Percentiles rank a stretch among this genome's conserved stretches.
Conservation (phyloP, 1,284 basidiomycete species). For the Irpex sp. region DNA sequence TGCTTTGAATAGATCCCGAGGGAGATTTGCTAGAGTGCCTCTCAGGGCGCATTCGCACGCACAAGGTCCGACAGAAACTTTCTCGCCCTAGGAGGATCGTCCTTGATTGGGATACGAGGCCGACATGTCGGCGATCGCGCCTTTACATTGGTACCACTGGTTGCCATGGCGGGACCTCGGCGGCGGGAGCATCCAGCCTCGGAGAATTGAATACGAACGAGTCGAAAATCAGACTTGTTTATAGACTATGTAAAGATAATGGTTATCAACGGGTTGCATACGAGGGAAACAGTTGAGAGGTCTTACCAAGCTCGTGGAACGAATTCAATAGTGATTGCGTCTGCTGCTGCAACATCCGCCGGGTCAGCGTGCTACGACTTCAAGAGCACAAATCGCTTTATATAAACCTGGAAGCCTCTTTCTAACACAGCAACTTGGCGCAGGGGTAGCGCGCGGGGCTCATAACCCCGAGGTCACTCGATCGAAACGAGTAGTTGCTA, state of each 20-base stretch:
- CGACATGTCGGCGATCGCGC: not conserved
- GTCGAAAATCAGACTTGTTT: no score
- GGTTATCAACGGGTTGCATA: no score
- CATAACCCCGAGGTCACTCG: conserved; percentile 7
- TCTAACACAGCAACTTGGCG: conserved; percentile 4
- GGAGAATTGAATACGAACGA: no score
- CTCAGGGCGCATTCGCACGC: not conserved
- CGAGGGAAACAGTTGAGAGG: no score
- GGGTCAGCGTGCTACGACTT: not conserved
- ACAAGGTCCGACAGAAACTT: not conserved
- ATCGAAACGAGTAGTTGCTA: conserved; percentile 7
- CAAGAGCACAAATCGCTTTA: not conserved
- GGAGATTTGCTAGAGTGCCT: not conserved
- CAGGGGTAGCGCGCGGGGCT: conserved; percentile 7
- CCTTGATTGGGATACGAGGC: not conserved
- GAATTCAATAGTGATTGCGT: no score
- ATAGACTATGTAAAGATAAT: no score
- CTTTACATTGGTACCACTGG: not conserved
- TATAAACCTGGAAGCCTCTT: not conserved
- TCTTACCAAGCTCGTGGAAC: no score
- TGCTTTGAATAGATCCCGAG: not conserved
- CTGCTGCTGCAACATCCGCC: not conserved
- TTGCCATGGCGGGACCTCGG: no score
- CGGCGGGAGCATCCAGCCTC: no score
- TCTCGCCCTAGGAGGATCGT: not conserved